Conservation (phyloP, 352 stramenopile species). For the Phytopythium oedochilum region DNA sequence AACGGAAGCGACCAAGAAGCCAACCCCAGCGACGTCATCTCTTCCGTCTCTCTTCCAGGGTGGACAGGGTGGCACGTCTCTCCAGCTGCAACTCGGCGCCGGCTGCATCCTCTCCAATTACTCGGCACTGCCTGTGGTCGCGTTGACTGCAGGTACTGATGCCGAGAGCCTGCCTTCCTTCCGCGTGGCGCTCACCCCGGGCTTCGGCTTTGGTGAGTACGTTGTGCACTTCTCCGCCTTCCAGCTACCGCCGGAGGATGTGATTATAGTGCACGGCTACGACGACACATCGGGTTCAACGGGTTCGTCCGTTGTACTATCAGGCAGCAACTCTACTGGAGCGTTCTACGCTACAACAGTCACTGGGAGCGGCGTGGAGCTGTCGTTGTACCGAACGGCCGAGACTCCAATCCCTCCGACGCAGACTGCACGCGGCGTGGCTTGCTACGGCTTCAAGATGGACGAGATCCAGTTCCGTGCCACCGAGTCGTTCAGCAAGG, state of each 20-base stretch:
- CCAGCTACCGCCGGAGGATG: constrained; percentile 39
- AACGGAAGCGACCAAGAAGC: no score
- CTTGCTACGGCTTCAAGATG: constrained; percentile 51
- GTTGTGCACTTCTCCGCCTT: constrained; percentile 58
- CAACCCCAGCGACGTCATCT: no score
- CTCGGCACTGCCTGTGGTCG: constrained; percentile 15
- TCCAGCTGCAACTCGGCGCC: constrained; percentile 29
- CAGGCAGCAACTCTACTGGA: constrained; percentile 43
- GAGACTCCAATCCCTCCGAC: constrained; percentile 1
- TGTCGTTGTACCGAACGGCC: constrained; percentile 38
- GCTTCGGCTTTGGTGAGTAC: constrained; percentile 49
- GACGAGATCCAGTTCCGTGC: constrained; percentile 37
- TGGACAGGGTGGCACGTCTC: neutral
- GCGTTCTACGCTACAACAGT: constrained; percentile 51
- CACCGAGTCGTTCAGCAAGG: neutral
- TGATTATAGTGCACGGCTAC: constrained; percentile 31
- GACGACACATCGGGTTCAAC: constrained; percentile 4
- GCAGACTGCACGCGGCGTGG: constrained; percentile 2
- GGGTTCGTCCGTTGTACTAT: constrained; percentile 12
- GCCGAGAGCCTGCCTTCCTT: constrained; percentile 19
- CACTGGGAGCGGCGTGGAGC: constrained; percentile 28
- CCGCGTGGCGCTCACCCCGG: constrained; percentile 35
- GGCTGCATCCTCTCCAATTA: constrained; percentile 62
- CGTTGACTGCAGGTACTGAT: neutral
- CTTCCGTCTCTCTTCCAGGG: neutral